Base-by-base conservation (phyloP, 2,329 filamentous ascomycete genomes). In the Ceratocystiopsis minuta region DNA sequence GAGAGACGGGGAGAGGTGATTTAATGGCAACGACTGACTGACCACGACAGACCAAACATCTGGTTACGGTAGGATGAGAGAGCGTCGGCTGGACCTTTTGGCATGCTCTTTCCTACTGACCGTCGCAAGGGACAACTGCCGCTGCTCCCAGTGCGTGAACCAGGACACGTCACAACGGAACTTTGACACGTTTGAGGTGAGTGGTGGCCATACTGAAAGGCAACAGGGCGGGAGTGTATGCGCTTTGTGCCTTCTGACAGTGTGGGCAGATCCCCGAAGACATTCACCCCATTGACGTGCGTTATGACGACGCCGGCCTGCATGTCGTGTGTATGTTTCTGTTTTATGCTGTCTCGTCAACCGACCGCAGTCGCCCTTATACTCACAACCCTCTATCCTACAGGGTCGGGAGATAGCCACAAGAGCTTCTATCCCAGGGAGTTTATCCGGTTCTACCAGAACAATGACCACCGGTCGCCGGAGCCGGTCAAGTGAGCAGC, bases 341-440 rank as follows among this genome's bases (percentile, higher is more conserved):
- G 16, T 11, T 18, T 6, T 37, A 12, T 3, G 4, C 16, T 24
- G 37, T 24, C 18, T 36, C 15, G 9, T 28, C 11, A 17, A 20
- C 16, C 16, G 18, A 28, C 38, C 7, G 28, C 44, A 20, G 24
- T 6, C 6, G 24, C 24, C 24, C n/a, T n/a, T n/a, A n/a, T n/a
- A n/a, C n/a, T n/a, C n/a, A n/a, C n/a, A n/a, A n/a, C n/a, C n/a
- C n/a, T n/a, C n/a, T n/a, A n/a, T n/a, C 11, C 46, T 43, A 32
- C 36, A 83, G 79, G 79, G 78, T 68, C 68, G 43, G 64, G 67
- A 45, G 78, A 81, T 54, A 66, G 65, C 1, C 86, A 93, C 56
- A 54, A 64, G 37, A 86, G 81, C 57, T 58, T 64, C 18, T 92
- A 86, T 54, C 55, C 65, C 1, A 78, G 70, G 66, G 57, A 66